Evolutionary conservation across 2,329 filamentous ascomycete species (phyloP).

Genomic region (Epichloe amarillans): DNA sequence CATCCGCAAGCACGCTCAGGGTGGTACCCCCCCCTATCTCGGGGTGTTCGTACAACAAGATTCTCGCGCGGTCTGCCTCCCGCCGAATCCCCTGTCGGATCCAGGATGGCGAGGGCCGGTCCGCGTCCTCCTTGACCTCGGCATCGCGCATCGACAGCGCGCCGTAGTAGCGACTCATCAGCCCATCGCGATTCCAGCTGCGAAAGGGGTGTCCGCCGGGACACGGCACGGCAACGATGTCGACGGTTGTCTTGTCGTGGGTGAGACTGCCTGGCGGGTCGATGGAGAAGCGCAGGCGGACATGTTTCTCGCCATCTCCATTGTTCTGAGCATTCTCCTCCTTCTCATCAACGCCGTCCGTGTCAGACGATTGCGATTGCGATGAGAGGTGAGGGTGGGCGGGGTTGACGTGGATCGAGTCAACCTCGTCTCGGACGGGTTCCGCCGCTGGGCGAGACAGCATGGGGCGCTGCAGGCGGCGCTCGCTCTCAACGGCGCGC

Average conservation of each 20-base stretch:
- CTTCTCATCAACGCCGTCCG: not conserved
- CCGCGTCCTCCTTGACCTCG: slow-evolving; percentile 12
- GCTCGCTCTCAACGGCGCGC: no score
- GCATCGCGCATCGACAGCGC: slow-evolving; percentile 26
- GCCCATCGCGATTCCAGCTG: slow-evolving; percentile 38
- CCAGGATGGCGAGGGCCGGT: slow-evolving; percentile 29
- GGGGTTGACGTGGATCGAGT: no score
- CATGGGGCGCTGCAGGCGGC: not conserved
- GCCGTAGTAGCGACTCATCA: slow-evolving; percentile 33
- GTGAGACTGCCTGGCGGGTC: slow-evolving; percentile 23
- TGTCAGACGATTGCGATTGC: not conserved
- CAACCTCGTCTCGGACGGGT: slow-evolving; percentile 2
- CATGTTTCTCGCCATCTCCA: not conserved
- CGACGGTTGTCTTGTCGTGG: slow-evolving; percentile 39
- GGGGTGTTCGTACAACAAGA: slow-evolving; percentile 39
- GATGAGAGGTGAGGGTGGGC: slow-evolving; percentile 3
- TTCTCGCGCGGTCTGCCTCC: slow-evolving; percentile 32
- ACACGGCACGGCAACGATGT: slow-evolving; percentile 40
- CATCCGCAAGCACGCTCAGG: slow-evolving; percentile 30
- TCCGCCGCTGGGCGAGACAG: slow-evolving; percentile 4
- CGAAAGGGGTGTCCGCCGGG: slow-evolving; percentile 38
- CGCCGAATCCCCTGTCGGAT: slow-evolving; percentile 38
- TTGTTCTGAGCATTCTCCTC: not conserved
- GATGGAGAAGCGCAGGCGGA: slow-evolving; percentile 16
- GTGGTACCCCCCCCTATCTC: slow-evolving; percentile 30